Evolutionary conservation across 1,284 basidiomycete species (phyloP).

Genomic region (Ustanciosporium gigantosporum): DNA sequence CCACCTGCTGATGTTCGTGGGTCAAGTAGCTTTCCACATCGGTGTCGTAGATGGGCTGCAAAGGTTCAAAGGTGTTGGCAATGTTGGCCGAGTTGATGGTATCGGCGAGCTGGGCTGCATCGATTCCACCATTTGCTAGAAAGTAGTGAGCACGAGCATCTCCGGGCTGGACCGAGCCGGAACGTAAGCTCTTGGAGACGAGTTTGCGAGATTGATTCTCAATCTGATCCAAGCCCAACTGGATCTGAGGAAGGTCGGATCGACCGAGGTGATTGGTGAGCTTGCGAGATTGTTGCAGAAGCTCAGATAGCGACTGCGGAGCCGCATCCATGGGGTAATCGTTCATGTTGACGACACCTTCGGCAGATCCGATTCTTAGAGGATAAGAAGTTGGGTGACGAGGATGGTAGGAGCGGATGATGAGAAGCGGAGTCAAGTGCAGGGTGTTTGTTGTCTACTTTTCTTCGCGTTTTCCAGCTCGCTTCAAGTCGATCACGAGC

Average conservation of each 20-base stretch:
- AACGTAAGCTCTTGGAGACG: conserved; percentile 47
- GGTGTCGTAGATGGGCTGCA: conserved; percentile 85
- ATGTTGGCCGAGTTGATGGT: conserved; percentile 82
- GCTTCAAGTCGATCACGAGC: not conserved
- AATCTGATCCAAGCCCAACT: conserved; percentile 86
- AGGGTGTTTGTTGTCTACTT: not conserved
- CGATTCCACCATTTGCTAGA: conserved; percentile 85
- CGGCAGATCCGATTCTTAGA: not conserved
- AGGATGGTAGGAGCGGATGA: not conserved
- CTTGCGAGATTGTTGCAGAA: conserved; percentile 56
- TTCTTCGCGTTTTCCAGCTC: too few relatives aligned
- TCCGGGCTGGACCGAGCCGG: conserved; percentile 68
- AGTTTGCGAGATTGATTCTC: conserved; percentile 70
- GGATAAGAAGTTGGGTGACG: not conserved
- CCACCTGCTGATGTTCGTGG: conserved; percentile 88
- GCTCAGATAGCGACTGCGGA: conserved; percentile 52
- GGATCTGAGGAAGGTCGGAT: conserved; percentile 79
- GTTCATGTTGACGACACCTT: conserved; percentile 16
- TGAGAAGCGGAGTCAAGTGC: too few relatives aligned
- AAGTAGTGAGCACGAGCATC: conserved; percentile 63
- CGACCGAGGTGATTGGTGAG: conserved; percentile 56
- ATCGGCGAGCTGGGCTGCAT: conserved; percentile 76
- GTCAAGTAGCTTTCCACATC: conserved; percentile 81
- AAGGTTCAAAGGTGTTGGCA: conserved; percentile 80
- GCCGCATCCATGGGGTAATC: conserved; percentile 44